Evolutionary conservation across 2,329 filamentous ascomycete genomes (phyloP), one percentile per base, ranked within the genome.

Genomic region (Aspergillus thermomutatus): DNA sequence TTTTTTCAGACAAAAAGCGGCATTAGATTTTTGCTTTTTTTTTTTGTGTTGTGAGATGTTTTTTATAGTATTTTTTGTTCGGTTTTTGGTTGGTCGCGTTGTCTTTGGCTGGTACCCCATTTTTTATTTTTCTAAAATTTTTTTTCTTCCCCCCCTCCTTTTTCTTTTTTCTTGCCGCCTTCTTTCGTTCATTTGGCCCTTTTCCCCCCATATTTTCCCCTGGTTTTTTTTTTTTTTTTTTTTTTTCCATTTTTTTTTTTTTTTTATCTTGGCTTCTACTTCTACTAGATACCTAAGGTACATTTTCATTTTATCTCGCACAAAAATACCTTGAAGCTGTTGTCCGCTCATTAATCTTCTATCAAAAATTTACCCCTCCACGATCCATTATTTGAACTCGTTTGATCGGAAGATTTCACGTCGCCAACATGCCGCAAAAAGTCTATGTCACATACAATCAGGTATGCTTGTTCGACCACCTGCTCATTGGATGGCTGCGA

Each of bases 361-460:
- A 28, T 23, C 25, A 17, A 28, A 25, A 52, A 40, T 28, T 54
- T 61, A 56, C 56, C 56, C 59, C 57, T 61, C 57, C 14, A 7
- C 31, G 31, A 40, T 54, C 43, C 43, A n/a, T 47, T 55, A 25
- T 40, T 41, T 40, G 53, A 19, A 28, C 49, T 52, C 26, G 27
- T 40, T 40, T 26, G 50, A 45, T 41, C 46, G 31, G 8, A 49
- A 23, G 26, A 47, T 52, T 27, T 43, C 50, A 56, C 53, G 43
- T 46, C 59, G 57, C 54, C 66, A 88, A 80, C 59, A 92, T 92
- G 89, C 84, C 89, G 64, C 83, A 93, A 77, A 95, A 95, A 76
- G 77, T 92, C 74, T 95, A 93, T 80, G 87, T 94, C 73, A 94
- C 90, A 67, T 96, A 96, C 79, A 96, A 95, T 76, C 86, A 94